These are phyloP conservation scores for Canariomyces notabilis DNA, from an alignment of 2,329 filamentous ascomycete species.

Conservation along the genomic window DNA sequence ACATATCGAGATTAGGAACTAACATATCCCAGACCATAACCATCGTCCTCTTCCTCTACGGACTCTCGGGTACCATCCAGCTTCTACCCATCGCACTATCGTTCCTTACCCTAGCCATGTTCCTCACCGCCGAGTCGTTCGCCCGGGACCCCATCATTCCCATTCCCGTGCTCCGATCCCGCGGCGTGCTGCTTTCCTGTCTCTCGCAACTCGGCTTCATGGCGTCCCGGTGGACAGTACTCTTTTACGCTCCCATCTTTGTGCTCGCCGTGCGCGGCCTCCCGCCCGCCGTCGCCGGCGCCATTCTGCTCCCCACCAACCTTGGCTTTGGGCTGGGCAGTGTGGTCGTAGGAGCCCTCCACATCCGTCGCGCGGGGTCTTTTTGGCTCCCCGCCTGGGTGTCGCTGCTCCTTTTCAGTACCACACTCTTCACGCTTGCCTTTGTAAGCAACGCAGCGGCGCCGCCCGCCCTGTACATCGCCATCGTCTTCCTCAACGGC, in stretches of 20 bases:
- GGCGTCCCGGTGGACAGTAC: slow-evolving; percentile 72
- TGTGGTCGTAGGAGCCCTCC: slow-evolving; percentile 66
- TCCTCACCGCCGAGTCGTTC: slow-evolving; percentile 59
- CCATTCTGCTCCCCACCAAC: slow-evolving; percentile 77
- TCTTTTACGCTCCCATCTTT: slow-evolving; percentile 78
- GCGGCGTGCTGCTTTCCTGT: slow-evolving; percentile 68
- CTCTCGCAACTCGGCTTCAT: slow-evolving; percentile 71
- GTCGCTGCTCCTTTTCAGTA: slow-evolving; percentile 56
- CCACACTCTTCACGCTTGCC: slow-evolving; percentile 45
- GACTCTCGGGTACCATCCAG: slow-evolving; percentile 60
- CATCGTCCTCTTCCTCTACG: slow-evolving; percentile 66
- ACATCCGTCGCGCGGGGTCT: slow-evolving; percentile 66
- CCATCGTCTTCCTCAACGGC: slow-evolving; percentile 64
- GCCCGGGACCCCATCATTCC: slow-evolving; percentile 70
- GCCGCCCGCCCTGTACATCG: slow-evolving; percentile 49
- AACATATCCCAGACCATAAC: slow-evolving; percentile 47
- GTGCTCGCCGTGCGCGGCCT: slow-evolving; percentile 70
- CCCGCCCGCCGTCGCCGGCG: slow-evolving; percentile 63
- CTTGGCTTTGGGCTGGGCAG: slow-evolving; percentile 71
- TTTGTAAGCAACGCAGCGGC: slow-evolving; percentile 48
- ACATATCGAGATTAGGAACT: slow-evolving; percentile 9
- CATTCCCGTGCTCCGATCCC: slow-evolving; percentile 61
- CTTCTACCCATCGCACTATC: slow-evolving; percentile 57
- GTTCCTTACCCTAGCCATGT: slow-evolving; percentile 43
- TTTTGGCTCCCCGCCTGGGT: slow-evolving; percentile 65